Evolutionary conservation across 345 rosid genomes (phyloP), one percentile per base, ranked within the genome.

Genomic region (Acer campestre): DNA sequence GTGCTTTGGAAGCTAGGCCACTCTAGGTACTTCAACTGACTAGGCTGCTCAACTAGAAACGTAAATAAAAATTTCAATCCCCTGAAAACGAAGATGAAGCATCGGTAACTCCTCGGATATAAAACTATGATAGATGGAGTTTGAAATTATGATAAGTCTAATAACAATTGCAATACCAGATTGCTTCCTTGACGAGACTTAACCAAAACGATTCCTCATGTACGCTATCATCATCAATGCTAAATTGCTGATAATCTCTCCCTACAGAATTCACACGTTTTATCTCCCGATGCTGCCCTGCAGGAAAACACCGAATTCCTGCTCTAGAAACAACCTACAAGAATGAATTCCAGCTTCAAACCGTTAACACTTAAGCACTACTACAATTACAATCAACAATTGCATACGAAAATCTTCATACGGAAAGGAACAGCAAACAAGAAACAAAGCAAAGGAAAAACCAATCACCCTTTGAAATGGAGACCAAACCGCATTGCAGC

Each of bases 1-100:
- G 97, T 94, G 90, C 76, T 85, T 68, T 80, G 84, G 61, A 89
- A 90, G 81, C 93, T 80, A 38, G 94, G 96, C 94, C 98, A 94
- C 80, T 94, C 97, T 75, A 94, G 86, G 87, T 87, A 88, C 85
- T 88, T 94, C 29, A 94, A 88, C 84, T 92, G 93, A 66, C 95
- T 76, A 20, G 98, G 98, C 73, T 94, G 98, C 91, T 87, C 97
- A 67, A 42, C 78, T 78, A 94, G 84, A 80, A 94, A 92, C 20
- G 64, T 27, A 27, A 84, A 79, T 73, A 92, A 42, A 29, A 87
- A 84, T 77, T 82, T 89, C 77, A 86, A 64, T 58, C 82, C 84
- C 97, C 97, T 93, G 63, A 79, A 44, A 77, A 66, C 44, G 25
- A 61, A 53, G 48, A 73, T 62, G 3, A 67, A 70, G 64, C 25